Evolutionary conservation across 2,329 filamentous ascomycete genomes (phyloP), one percentile per base, ranked within the genome.

Genomic region (Penicillium brasilianum): DNA sequence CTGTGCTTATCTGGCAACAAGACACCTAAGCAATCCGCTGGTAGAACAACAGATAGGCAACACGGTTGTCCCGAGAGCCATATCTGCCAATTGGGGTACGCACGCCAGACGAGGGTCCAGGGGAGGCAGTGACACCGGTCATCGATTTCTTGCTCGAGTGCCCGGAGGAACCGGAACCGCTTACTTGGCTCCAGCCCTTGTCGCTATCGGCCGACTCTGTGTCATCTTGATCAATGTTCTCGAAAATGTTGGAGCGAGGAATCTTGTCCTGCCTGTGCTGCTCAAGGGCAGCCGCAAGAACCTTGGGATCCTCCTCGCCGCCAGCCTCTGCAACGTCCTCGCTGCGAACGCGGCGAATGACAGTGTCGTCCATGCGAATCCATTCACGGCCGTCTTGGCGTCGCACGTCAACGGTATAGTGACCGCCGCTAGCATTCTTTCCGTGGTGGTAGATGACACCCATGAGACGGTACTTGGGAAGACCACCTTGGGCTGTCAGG

Each of bases 391-490:
- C 92, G 74, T 99, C 95, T 77, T 98, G 94, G 55, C 95, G 90
- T 60, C 93, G 88, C 43, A 97, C 90, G 76, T 99, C 95, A n/a
- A 96, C 94, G 1, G 95, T 99, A 77, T 99, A 99, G 76, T 99
- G 95, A 3, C 95, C 95, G 55, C 92, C 93, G 65, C 91, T 96
- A 37, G 95, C 95, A 70, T 96, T 96, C 82, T 96, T 97, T 62
- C 95, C 95, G 70, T 99, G 95, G 72, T 99, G 95, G 74, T 99
- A 99, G 22, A 99, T 93, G 32, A 96, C 95, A 20, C 90, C 91
- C 64, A 89, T 95, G 14, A 99, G 85, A 53, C 87, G 88, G 77
- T 98, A 99, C 73, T 89, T 91, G 4, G 93, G 93, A 61, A 91
- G 82, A 1, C 88, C 87, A 46, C 89, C 88, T 65, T 89, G 87